These are phyloP conservation scores for Dictyostelium gargantuum DNA, from an alignment of 208 protist species.

Conservation along the genomic window DNA sequence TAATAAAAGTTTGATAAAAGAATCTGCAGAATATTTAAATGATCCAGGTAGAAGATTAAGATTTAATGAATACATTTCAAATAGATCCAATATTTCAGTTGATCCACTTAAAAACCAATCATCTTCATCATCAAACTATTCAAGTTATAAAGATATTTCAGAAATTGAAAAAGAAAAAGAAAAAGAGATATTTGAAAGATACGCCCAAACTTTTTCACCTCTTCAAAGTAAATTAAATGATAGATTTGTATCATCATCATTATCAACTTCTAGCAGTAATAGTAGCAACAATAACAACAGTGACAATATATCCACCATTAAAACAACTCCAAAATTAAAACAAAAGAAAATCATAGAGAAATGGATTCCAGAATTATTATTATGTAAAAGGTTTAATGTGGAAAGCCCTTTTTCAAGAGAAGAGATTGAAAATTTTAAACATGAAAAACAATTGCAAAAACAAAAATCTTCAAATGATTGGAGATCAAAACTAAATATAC, in stretches of 20 bases:
- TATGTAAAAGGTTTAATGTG: conserved; percentile 34
- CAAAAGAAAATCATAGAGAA: neutral
- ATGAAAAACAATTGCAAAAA: neutral
- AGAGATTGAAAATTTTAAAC: neutral
- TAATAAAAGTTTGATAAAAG: neutral
- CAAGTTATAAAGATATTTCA: neutral
- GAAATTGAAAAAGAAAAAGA: neutral
- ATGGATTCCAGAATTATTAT: conserved; percentile 11
- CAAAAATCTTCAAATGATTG: neutral
- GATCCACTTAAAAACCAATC: neutral
- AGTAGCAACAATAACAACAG: neutral
- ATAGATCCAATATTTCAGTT: neutral
- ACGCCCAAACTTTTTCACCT: neutral
- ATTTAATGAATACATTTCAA: neutral
- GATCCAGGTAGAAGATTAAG: neutral
- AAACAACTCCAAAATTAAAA: neutral
- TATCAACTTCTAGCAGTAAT: neutral
- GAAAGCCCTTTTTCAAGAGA: neutral
- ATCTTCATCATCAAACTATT: neutral
- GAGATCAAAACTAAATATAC: conserved; percentile 35
- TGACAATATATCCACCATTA: no score
- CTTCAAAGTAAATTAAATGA: conserved; percentile 4
- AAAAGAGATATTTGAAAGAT: neutral
- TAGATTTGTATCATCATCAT: conserved; percentile 1
- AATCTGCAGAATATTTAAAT: neutral